A percentile compares a stretch with the other conserved stretches of the same genome.
Conservation (phyloP, 805 yeast species). For the Teunomyces gatunensis region DNA sequence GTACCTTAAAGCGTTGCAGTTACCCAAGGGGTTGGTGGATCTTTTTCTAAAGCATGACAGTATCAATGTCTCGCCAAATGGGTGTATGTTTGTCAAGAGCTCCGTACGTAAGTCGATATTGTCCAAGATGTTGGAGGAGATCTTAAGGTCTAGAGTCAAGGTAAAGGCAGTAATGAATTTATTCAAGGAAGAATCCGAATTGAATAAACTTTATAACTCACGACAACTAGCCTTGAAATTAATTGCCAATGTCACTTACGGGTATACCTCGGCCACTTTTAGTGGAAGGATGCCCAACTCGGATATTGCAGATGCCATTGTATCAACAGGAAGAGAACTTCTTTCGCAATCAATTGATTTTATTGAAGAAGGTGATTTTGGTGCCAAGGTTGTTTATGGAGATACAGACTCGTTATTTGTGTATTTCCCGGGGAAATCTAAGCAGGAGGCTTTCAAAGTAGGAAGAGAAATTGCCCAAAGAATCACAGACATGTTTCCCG, state of each 20-base stretch:
- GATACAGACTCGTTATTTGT: conserved; percentile 95
- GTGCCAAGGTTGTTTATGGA: conserved; percentile 93
- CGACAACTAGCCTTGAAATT: conserved; percentile 85
- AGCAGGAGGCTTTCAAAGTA: conserved; percentile 69
- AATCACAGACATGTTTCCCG: conserved; percentile 68
- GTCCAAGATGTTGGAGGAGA: conserved; percentile 81
- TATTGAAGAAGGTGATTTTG: conserved; percentile 70
- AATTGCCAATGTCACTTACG: conserved; percentile 94
- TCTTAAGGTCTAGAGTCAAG: conserved; percentile 75
- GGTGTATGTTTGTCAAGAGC: conserved; percentile 70
- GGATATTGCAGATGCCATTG: conserved; percentile 93
- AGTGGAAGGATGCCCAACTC: conserved; percentile 98
- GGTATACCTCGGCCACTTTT: conserved; percentile 90
- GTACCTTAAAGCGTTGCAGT: conserved; percentile 39
- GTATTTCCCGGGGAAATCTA: conserved; percentile 78
- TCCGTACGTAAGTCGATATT: conserved; percentile 66
- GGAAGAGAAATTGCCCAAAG: conserved; percentile 68
- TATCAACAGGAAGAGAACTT: conserved; percentile 85
- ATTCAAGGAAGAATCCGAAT: conserved; percentile 42
- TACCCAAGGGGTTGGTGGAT: conserved; percentile 58
- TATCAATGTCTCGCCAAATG: conserved; percentile 80
- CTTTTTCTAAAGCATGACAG: conserved; percentile 47
- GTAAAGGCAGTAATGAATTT: conserved; percentile 72
- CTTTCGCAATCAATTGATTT: conserved; percentile 64
- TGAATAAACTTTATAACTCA: conserved; percentile 60